Conservation (phyloP, 2,329 filamentous ascomycete species). For the Aspergillus awamori region DNA sequence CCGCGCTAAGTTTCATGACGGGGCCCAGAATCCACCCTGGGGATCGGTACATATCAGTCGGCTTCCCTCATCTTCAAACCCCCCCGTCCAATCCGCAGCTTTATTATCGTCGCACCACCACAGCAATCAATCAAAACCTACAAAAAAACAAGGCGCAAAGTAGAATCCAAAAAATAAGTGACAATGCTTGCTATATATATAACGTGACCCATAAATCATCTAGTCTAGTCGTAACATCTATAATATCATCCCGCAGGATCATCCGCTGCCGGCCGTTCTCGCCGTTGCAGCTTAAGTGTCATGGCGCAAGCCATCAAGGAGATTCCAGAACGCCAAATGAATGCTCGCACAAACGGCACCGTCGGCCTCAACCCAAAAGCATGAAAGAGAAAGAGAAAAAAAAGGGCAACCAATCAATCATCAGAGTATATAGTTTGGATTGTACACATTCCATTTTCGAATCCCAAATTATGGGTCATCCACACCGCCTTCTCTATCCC, state of each 20-base stretch:
- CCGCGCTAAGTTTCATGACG: slow-evolving; percentile 16
- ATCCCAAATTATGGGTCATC: no score
- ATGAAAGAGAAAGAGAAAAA: neutral
- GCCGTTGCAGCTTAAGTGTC: slow-evolving; percentile 1
- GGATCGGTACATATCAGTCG: neutral
- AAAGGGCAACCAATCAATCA: neutral
- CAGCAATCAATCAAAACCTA: neutral
- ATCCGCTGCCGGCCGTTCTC: neutral
- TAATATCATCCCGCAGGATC: slow-evolving; percentile 1
- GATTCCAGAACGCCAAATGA: neutral
- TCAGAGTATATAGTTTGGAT: neutral
- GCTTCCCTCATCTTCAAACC: neutral
- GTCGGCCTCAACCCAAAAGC: neutral
- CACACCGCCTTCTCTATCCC: neutral
- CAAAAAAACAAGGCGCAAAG: neutral
- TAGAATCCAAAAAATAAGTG: neutral
- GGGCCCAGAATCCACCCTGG: neutral
- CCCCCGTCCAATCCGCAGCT: neutral
- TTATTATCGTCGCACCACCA: neutral
- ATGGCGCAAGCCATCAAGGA: neutral
- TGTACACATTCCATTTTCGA: neutral
- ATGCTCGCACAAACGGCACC: neutral
- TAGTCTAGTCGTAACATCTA: slow-evolving; percentile 12
- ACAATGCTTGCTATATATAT: slow-evolving; percentile 2
- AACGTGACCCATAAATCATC: slow-evolving; percentile 5